These are phyloP conservation scores for Sordariomycetes sp. DNA, from an alignment of 2,329 filamentous ascomycete species.

Conservation along the genomic window DNA sequence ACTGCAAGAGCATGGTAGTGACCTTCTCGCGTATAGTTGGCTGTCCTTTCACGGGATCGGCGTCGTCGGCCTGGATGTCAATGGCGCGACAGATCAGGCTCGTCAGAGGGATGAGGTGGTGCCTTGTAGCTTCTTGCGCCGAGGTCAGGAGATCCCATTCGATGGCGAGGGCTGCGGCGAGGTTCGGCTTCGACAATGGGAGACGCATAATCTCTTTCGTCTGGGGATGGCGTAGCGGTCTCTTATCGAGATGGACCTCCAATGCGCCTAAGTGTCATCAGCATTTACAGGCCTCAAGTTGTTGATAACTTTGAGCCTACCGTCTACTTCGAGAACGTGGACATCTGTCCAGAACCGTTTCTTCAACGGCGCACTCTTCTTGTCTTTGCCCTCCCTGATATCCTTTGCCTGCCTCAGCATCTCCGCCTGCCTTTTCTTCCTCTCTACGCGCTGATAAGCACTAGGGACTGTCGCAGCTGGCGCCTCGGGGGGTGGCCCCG, in stretches of 20 bases:
- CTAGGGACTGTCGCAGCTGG: slow-evolving; percentile 34
- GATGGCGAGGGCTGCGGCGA: slow-evolving; percentile 76
- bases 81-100: slow-evolving; percentile 74
- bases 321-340: slow-evolving; percentile 55
- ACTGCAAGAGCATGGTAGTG: slow-evolving; percentile 63
- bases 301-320: slow-evolving; percentile 27
- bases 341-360: slow-evolving; percentile 90
- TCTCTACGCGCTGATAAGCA: slow-evolving; percentile 34
- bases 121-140: slow-evolving; percentile 73
- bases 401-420: slow-evolving; percentile 43
- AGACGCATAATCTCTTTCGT: slow-evolving; percentile 64
- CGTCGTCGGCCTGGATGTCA: slow-evolving; percentile 67
- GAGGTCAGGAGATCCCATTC: slow-evolving; percentile 88
- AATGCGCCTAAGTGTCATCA: slow-evolving; percentile 26
- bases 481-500: slow-evolving; percentile 49
- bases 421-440: slow-evolving; percentile 44
- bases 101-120: slow-evolving; percentile 85
- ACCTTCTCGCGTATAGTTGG: slow-evolving; percentile 56
- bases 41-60: slow-evolving; percentile 10
- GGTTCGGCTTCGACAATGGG: slow-evolving; percentile 66
- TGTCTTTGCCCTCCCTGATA: slow-evolving; percentile 25
- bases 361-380: slow-evolving; percentile 38
- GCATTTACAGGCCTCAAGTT: neutral
- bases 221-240: slow-evolving; percentile 69
- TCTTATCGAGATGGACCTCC: slow-evolving; percentile 65